Evolutionary conservation across 768 basidiomycete species (phyloP), one percentile per base, ranked within the genome.

Genomic region (Auriscalpium microsporum): DNA sequence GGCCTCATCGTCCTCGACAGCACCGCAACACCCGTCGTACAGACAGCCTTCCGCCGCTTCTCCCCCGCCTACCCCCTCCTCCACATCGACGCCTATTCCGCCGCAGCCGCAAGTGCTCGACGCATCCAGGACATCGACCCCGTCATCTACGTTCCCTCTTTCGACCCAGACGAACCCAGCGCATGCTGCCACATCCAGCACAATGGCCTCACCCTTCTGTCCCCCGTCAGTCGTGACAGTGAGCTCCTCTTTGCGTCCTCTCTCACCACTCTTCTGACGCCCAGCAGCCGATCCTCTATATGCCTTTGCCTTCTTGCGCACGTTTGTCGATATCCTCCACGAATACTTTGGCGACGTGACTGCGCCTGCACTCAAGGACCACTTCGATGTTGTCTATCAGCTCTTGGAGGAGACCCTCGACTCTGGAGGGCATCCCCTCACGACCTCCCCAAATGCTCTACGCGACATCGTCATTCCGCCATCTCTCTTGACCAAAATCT

Each of bases 341-440:
- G 91, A 95, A 57, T 97, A 97, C 66, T 84, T 96, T 60, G 93
- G 90, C 1, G 79, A 82, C n/a, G 75, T 94, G 21, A 90, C 87
- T 35, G 82, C 88, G 23, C 78, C 81, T 6, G 84, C 82, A 2
- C 71, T 97, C 60, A 89, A 84, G 63, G 93, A 96, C 57, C 90
- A 95, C 68, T 95, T 96, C 68, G 94, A 97, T 64, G 82, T 91
- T 23, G 93, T 96, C 8, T 95, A 97, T 65, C 94, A 95, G 90
- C 81, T 98, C 16, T 78, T 96, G 34, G 94, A 95, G 71, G 94
- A 98, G 71, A 94, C 90, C n/a, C 73, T 98, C 28, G 94, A 95
- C 65, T 84, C 92, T 9, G 88, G 91, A 10, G 94, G 94, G 0
- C 86, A 94, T 66, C 94, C 94, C 0, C 75, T 94, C 38, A 96